Evolutionary conservation across 352 stramenopile species (phyloP), one percentile per base, ranked within the genome.

Genomic region (Pythium aquatile): DNA sequence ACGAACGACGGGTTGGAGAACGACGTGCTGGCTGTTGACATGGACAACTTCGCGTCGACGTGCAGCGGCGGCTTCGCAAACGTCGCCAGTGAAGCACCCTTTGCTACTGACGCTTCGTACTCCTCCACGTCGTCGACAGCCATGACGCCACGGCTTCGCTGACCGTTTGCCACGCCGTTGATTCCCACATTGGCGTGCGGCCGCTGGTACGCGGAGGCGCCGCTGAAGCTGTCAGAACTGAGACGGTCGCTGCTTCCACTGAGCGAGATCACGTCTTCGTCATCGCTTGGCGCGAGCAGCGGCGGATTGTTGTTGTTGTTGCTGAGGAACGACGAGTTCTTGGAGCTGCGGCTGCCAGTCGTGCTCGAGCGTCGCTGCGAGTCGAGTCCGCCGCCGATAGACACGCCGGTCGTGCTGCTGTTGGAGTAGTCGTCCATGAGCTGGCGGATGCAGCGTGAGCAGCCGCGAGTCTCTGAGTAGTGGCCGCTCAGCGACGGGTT

Each of bases 1-100:
- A 79, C 72, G 20, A 65, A 61, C 29, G 69, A 79, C 24, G 73
- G 68, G 61, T 66, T 69, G 29, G 78, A 84, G 47, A 86, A 83
- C 13, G 78, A 79, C 51, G 78, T 89, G 60, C 78, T 87, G 1
- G 69, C 68, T 7, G 75, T 86, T n/a, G 80, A 89, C 69, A 87
- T 79, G 14, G 78, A 87, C 55, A 80, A 58, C 55, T 63, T 63
- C 44, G 37, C 65, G 42, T 68, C 62, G 2, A 53, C 33, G 29
- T 59, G 46, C 20, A 44, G 33, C 37, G 55, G 54, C 16, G 62
- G 55, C 44, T 55, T 52, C 24, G 55, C 26, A 3, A 55, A 46
- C 42, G 29, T 11, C 40, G 55, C n/a, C 55, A 39, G 20, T 13
- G n/a, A 24, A 24, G 20, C 20, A 24, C 20, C 32, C 30, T 51